These are phyloP conservation scores for Aureobasidium melanogenum DNA, from an alignment of 2,329 filamentous ascomycete genomes.

Conservation along the genomic window DNA sequence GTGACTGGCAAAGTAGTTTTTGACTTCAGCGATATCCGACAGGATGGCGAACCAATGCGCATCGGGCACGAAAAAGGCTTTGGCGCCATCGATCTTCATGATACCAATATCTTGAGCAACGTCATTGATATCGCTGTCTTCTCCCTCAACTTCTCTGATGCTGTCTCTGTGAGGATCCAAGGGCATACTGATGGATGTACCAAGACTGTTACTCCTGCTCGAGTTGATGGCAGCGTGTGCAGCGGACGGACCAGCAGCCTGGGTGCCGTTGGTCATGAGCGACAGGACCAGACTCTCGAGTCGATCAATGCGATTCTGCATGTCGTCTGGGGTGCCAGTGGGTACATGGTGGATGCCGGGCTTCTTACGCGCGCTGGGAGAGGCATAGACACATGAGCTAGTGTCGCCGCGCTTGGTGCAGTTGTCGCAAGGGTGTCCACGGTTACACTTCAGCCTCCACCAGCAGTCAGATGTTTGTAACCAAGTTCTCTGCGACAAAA, in stretches of 20 bases:
- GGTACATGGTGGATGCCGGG: slow-evolving; percentile 29
- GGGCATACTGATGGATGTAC: slow-evolving; percentile 21
- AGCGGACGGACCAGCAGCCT: slow-evolving; percentile 45
- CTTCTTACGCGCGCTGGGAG: slow-evolving; percentile 62
- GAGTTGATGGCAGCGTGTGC: slow-evolving; percentile 47
- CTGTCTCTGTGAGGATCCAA: slow-evolving; percentile 44
- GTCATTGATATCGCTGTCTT: slow-evolving; percentile 53
- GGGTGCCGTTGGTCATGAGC: slow-evolving; percentile 81
- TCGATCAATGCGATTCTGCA: slow-evolving; percentile 96
- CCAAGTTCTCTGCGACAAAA: slow-evolving; percentile 4
- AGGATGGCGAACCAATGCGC: slow-evolving; percentile 46
- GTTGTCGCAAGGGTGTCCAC: slow-evolving; percentile 84
- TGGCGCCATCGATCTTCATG: slow-evolving; percentile 44
- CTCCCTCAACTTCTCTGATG: slow-evolving; percentile 40
- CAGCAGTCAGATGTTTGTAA: slow-evolving; percentile 29
- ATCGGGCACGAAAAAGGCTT: slow-evolving; percentile 40
- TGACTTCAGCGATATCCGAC: slow-evolving; percentile 73
- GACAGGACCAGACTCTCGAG: slow-evolving; percentile 86
- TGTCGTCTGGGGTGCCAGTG: slow-evolving; percentile 68
- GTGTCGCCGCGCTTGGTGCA: slow-evolving; percentile 82
- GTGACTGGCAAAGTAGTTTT: slow-evolving; percentile 76
- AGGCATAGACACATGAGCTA: slow-evolving; percentile 74
- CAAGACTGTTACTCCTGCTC: slow-evolving; percentile 32
- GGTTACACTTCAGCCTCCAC: slow-evolving; percentile 77
- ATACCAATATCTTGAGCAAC: slow-evolving; percentile 43